Conservation (phyloP, 208 protist species). For the Phytomonas sp. region DNA sequence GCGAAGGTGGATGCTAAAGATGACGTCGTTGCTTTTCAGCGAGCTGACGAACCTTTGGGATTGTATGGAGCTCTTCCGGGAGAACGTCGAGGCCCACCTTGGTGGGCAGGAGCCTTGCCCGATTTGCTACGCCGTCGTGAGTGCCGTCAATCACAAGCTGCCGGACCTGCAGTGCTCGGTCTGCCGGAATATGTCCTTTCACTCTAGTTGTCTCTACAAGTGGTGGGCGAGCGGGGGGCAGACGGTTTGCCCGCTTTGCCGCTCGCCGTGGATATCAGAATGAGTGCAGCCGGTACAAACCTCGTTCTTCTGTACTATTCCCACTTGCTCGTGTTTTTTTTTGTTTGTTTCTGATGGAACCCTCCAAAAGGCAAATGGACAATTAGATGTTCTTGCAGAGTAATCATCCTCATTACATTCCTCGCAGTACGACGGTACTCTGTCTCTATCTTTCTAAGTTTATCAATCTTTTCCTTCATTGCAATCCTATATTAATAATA, state of each 20-base stretch:
- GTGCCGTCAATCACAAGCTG: slow-evolving; percentile 59
- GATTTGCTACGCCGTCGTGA: slow-evolving; percentile 89
- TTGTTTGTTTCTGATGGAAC: background rate
- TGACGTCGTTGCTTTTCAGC: slow-evolving; percentile 82
- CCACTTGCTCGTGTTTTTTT: background rate
- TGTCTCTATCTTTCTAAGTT: background rate
- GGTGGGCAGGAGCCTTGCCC: slow-evolving; percentile 84
- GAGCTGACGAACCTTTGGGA: slow-evolving; percentile 73
- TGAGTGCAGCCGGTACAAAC: slow-evolving; percentile 5
- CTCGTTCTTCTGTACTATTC: background rate
- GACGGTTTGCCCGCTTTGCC: slow-evolving; percentile 86
- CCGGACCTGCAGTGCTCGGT: slow-evolving; percentile 81
- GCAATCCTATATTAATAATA: background rate
- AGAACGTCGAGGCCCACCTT: slow-evolving; percentile 89
- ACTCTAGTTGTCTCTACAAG: slow-evolving; percentile 81
- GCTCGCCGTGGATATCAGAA: slow-evolving; percentile 74
- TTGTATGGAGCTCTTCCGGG: slow-evolving; percentile 79
- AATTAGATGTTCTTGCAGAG: background rate
- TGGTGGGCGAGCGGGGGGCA: slow-evolving; percentile 86
- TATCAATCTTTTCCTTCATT: background rate
- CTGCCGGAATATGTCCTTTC: slow-evolving; percentile 82
- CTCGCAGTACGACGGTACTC: background rate
- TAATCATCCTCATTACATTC: background rate
- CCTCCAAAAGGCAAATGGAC: background rate
- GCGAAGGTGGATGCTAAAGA: slow-evolving; percentile 85